Conservation (phyloP, 73 alveolate genomes). For the Tetrahymena malaccensis region DNA sequence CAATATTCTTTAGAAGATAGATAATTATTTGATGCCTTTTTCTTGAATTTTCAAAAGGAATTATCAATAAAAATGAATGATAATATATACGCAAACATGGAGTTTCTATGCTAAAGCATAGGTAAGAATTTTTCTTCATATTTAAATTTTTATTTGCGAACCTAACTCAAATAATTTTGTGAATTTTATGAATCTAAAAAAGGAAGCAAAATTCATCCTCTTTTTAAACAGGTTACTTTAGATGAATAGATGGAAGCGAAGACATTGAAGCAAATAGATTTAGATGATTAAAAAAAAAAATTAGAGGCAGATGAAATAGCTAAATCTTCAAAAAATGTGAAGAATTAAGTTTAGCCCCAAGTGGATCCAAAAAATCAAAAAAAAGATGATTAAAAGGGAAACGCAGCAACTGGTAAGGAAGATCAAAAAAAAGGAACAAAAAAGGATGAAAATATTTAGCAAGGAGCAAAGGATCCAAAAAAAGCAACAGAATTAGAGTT, state of each 20-base stretch:
- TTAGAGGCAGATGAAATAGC: not conserved
- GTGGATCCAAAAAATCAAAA: not conserved
- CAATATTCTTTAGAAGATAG: not conserved
- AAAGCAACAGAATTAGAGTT: not conserved
- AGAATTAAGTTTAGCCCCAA: not conserved
- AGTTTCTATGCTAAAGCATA: not conserved
- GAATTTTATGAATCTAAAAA: not conserved
- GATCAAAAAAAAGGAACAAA: not conserved
- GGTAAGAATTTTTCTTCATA: not conserved
- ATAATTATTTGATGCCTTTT: not conserved
- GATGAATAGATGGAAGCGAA: not conserved
- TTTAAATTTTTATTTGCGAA: not conserved
- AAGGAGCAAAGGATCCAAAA: not conserved
- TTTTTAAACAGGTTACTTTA: not conserved
- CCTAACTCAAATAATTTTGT: not conserved
- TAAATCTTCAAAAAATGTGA: not conserved
- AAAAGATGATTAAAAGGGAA: not conserved
- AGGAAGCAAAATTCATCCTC: not conserved
- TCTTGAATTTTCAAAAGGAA: not conserved
- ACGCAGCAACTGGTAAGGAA: not conserved
- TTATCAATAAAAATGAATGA: not conserved
- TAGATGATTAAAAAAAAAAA: not conserved
- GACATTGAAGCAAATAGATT: not conserved
- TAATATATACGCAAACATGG: not conserved
- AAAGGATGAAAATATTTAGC: not conserved